These are phyloP conservation scores for Plasmodium gonderi DNA, from an alignment of 169 alveolate species.

Conservation along the genomic window DNA sequence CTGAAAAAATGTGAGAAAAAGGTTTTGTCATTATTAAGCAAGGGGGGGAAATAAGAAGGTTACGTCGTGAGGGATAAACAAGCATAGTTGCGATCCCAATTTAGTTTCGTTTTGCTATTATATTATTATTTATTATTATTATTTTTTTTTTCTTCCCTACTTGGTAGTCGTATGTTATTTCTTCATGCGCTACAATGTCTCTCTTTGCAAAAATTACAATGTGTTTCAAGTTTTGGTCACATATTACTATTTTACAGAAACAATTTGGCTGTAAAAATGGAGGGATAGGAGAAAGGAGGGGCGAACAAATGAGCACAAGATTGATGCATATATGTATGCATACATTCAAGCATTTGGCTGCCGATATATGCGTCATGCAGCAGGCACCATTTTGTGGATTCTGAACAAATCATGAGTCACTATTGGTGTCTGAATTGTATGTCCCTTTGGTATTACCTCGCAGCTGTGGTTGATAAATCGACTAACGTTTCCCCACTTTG, in stretches of 20 bases:
- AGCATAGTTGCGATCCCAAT: neutral
- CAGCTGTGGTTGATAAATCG: constrained; percentile 98
- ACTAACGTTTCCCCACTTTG: constrained; percentile 95
- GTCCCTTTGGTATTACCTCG: constrained; percentile 83
- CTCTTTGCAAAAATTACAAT: constrained; percentile 95
- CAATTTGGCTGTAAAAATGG: constrained; percentile 87
- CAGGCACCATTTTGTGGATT: too few species aligned
- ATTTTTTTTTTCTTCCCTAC: constrained; percentile 42
- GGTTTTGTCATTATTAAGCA: neutral
- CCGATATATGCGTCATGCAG: too few species aligned
- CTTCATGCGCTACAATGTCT: constrained; percentile 94
- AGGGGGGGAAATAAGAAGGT: neutral
- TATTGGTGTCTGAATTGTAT: too few species aligned
- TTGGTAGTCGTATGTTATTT: constrained; percentile 97
- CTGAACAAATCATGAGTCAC: too few species aligned
- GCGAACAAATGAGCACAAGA: neutral
- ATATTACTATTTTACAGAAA: constrained; percentile 87
- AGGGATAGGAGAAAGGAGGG: neutral
- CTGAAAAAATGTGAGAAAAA: constrained; percentile 25
- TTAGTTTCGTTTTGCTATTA: too few species aligned
- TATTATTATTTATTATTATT: too few species aligned
- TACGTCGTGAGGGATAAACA: neutral
- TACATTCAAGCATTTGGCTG: constrained; percentile 2
- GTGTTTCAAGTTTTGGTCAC: constrained; percentile 93
- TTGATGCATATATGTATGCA: neutral